Evolutionary conservation across 2,329 filamentous ascomycete genomes (phyloP).

Genomic region (Calcarisporium arbuscula): DNA sequence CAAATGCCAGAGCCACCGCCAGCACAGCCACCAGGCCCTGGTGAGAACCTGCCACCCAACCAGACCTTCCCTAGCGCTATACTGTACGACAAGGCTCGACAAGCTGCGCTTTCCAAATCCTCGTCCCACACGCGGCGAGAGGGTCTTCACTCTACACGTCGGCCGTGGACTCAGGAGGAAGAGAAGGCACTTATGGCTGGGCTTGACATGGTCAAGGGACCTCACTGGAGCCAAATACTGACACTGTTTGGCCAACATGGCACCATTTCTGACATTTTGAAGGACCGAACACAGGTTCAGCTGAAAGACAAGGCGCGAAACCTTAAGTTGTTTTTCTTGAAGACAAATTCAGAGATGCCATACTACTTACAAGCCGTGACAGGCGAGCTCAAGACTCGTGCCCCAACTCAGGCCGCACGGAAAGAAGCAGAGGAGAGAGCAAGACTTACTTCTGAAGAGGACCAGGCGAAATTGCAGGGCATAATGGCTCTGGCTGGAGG

Average conservation of each 20-base stretch:
- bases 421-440: slow-evolving; percentile 62
- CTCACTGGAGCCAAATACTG: slow-evolving; percentile 89
- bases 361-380: slow-evolving; percentile 84
- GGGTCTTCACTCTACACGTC: slow-evolving; percentile 55
- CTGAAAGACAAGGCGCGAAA: slow-evolving; percentile 90
- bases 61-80: slow-evolving; percentile 49
- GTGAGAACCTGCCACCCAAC: slow-evolving; percentile 45
- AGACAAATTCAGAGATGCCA: slow-evolving; percentile 85
- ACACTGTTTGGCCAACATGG: slow-evolving; percentile 76
- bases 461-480: slow-evolving; percentile 54
- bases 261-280: slow-evolving; percentile 73
- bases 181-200: slow-evolving; percentile 87
- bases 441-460: slow-evolving; percentile 51
- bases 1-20: slow-evolving; percentile 27
- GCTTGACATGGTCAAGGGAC: slow-evolving; percentile 80
- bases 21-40: slow-evolving; percentile 20
- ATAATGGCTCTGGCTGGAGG: slow-evolving; percentile 50
- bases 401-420: slow-evolving; percentile 65
- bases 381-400: slow-evolving; percentile 80
- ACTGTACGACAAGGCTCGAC: slow-evolving; percentile 52
- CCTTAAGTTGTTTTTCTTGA: slow-evolving; percentile 84
- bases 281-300: slow-evolving; percentile 85
- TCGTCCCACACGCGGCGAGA: slow-evolving; percentile 49
- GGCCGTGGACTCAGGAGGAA: slow-evolving; percentile 84
- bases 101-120: slow-evolving; percentile 51